A percentile compares a stretch with the other conserved stretches of the same genome.
Evolutionary conservation across 2,329 filamentous ascomycete species (phyloP).

Genomic region (Xylariaceae sp.): DNA sequence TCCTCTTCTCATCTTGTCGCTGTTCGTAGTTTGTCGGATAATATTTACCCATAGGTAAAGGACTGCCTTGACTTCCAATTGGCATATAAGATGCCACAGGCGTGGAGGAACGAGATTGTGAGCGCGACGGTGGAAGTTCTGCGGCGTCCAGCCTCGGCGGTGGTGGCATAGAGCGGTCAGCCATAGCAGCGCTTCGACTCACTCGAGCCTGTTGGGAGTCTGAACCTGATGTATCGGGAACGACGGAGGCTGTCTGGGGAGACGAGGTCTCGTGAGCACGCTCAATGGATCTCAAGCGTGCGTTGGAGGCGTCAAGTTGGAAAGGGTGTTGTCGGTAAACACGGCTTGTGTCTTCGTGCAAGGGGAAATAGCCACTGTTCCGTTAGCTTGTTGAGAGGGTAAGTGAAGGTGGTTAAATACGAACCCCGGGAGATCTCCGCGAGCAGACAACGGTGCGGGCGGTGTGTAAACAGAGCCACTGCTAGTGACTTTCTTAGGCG

Average conservation of each 20-base stretch:
- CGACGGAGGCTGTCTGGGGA: conserved; percentile 9
- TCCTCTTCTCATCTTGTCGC: conserved; percentile 27
- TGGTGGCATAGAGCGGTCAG: conserved; percentile 20
- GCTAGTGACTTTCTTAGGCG: conserved; percentile 33
- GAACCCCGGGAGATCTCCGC: conserved; percentile 57
- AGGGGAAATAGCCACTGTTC: conserved; percentile 54
- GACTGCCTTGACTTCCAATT: conserved; percentile 41
- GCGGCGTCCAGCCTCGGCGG: conserved; percentile 11
- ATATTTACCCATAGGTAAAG: conserved; percentile 57
- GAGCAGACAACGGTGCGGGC: conserved; percentile 49
- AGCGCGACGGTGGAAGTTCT: conserved; percentile 3
- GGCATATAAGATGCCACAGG: conserved; percentile 49
- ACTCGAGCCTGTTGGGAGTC: background rate
- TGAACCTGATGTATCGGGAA: conserved; percentile 8
- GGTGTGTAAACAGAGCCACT: conserved; percentile 38
- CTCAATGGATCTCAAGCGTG: conserved; percentile 31
- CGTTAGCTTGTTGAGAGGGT: background rate
- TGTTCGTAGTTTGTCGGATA: conserved; percentile 59
- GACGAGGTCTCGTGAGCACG: conserved; percentile 29
- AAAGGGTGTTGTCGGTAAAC: conserved; percentile 50
- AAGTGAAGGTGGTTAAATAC: conserved; percentile 20
- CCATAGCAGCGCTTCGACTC: conserved; percentile 19
- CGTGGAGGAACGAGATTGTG: conserved; percentile 29
- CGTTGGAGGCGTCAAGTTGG: conserved; percentile 36
- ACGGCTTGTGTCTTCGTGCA: conserved; percentile 51